phyloP scores from a whole-genome alignment of 2,329 filamentous ascomycete genomes.

The Cladobotryum mycophilum region DNA sequence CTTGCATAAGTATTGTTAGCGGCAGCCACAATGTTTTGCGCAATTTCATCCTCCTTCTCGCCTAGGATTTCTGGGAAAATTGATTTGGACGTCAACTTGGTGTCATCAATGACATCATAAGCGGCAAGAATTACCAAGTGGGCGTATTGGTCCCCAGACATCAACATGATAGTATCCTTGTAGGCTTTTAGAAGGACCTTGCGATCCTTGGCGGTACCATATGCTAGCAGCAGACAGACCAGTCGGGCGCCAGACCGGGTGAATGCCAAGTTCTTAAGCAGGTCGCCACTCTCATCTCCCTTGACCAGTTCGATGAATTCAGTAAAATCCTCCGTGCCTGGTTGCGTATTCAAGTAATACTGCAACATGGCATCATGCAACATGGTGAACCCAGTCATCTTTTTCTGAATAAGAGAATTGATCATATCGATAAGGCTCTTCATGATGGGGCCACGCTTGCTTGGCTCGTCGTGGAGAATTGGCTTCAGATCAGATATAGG shows the following conservation, averaged over 20 bases:
- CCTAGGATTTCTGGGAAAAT: conserved; percentile 83
- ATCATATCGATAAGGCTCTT: conserved; percentile 78
- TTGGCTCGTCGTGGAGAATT: conserved; percentile 71
- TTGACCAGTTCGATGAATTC: conserved; percentile 89
- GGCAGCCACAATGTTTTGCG: conserved; percentile 57
- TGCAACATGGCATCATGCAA: conserved; percentile 97
- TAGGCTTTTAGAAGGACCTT: conserved; percentile 82
- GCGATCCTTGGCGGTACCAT: conserved; percentile 86
- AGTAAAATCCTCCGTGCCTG: conserved; percentile 71
- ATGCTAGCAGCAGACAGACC: conserved; percentile 72
- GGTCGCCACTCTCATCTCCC: conserved; percentile 82
- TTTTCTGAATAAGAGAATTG: conserved; percentile 91
- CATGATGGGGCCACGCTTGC: conserved; percentile 84
- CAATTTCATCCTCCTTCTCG: conserved; percentile 56
- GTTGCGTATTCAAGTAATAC: conserved; percentile 77
- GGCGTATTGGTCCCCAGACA: conserved; percentile 74
- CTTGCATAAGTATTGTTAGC: conserved; percentile 61
- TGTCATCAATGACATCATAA: conserved; percentile 91
- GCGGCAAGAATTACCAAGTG: conserved; percentile 78
- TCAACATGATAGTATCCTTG: conserved; percentile 80
- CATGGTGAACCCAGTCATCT: conserved; percentile 94
- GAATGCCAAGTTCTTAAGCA: conserved; percentile 93
- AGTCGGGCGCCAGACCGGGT: conserved; percentile 82
- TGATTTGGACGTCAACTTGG: conserved; percentile 76
- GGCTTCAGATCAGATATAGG: conserved; percentile 62